Evolutionary conservation across 345 rosid species (phyloP), one percentile per base, ranked within the genome.

Genomic region (Chamaenerion angustifolium): DNA sequence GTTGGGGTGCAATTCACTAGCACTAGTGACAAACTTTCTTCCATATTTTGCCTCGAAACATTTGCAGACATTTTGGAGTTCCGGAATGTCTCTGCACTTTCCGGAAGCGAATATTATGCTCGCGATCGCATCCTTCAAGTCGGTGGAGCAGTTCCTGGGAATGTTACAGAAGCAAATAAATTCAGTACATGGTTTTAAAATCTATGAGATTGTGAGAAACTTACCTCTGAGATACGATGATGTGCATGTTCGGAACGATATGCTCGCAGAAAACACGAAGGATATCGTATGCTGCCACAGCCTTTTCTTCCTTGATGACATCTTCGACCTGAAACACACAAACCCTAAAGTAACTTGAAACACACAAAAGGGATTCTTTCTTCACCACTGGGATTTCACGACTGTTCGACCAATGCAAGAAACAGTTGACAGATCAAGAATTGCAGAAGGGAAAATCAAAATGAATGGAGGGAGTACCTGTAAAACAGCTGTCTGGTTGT

Each of bases 261-360:
- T 83, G 78, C 54, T 89, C 88, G 43, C 92, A 77, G 60, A 82
- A 85, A 65, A 88, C 72, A 64, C 76, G 71, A 58, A 88, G 68
- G 45, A 83, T 83, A 42, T 79, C 82, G 71, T 81, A 86, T 15
- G 84, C 95, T 4, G 81, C 83, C 60, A 82, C 56, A 6, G 76
- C 76, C 78, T 85, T 88, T 65, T 85, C 84, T 76, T 88, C 95
- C 60, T 84, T 75, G 49, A 82, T 84, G 16, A 76, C 80, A 76
- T 88, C 88, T 66, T 82, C 97, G 54, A 88, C 97, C 97, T 88
- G 62, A 23, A 18, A 42, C n/a, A 6, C 5, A 23, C 27, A 23
- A 2, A 23, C 2, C 27, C 5, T 23, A 23, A 23, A 23, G 27
- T n/a, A 23, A 23, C 5, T 23, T 23, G 27, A 2, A 23, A 23